These are phyloP conservation scores for Ilyonectria robusta DNA, from an alignment of 2,329 filamentous ascomycete genomes.

Conservation along the genomic window DNA sequence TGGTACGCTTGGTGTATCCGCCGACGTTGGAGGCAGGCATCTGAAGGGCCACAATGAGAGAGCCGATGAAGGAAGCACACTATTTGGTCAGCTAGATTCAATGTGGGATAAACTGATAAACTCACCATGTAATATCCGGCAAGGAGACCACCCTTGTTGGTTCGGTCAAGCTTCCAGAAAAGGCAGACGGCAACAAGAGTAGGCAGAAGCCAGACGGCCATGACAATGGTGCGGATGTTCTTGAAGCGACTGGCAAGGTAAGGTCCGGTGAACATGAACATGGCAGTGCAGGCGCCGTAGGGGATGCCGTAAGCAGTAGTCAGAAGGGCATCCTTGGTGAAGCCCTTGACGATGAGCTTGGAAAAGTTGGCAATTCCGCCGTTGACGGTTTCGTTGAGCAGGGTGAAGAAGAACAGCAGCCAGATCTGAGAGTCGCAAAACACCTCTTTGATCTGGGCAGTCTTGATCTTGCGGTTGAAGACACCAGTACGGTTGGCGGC, in stretches of 20 bases:
- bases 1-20: slow-evolving; percentile 64
- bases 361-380: slow-evolving; percentile 70
- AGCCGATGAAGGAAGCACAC: slow-evolving; percentile 63
- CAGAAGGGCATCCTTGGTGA: slow-evolving; percentile 52
- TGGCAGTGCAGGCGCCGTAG: slow-evolving; percentile 65
- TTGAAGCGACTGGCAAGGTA: slow-evolving; percentile 65
- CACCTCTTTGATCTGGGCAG: slow-evolving; percentile 64
- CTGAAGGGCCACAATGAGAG: slow-evolving; percentile 68
- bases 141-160: slow-evolving; percentile 62
- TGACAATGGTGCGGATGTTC: slow-evolving; percentile 66
- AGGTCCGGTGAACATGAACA: slow-evolving; percentile 67
- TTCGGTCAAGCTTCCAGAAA: slow-evolving; percentile 63
- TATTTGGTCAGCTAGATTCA: slow-evolving; percentile 8
- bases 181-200: slow-evolving; percentile 64
- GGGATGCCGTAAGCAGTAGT: slow-evolving; percentile 70
- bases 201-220: slow-evolving; percentile 66
- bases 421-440: slow-evolving; percentile 66
- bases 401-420: slow-evolving; percentile 67
- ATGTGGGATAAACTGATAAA: rapidly evolving
- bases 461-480: slow-evolving; percentile 64
- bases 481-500: slow-evolving; percentile 63
- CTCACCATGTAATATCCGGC: slow-evolving; percentile 66
- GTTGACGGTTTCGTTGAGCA: slow-evolving; percentile 68
- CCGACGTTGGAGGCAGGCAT: slow-evolving; percentile 65
- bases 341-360: slow-evolving; percentile 67